Base-by-base conservation (phyloP, 208 protist genomes). In the Tritrichomonas foetus region DNA sequence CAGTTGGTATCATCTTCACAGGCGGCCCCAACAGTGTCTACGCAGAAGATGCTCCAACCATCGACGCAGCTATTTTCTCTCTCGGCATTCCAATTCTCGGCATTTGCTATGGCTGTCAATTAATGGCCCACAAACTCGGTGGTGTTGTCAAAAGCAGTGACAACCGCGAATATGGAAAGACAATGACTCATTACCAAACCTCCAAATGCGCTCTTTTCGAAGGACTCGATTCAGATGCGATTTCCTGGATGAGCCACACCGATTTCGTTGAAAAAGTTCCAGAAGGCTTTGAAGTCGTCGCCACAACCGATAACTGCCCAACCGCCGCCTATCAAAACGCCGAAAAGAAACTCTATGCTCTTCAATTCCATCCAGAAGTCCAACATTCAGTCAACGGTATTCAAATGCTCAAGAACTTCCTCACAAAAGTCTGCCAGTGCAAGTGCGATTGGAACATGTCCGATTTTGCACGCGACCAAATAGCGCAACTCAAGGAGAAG, bases 301-400 rank as follows among this genome's bases (percentile, higher is more conserved):
- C 39, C 20, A 47, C 25, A 33, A 92, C 92, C 20, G 50, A 47
- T n/a, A 47, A 94, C 47, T 44, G 41, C 14, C 33, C 30, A 72
- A 96, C 97, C 36, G 97, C 97, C 0, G 96, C 98, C 64, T 95
- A 33, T 57, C 16, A 97, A 93, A 95, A 98, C 94, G 50, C 53
- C 16, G 92, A 94, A 49, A 93, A 95, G 53, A 95, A 96, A 16
- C 94, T 98, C 8, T 98, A 96, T 95, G 97, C 97, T 94, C 96
- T 98, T n/a, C 98, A 99, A 96, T 99, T 99, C 95, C 98, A 99
- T 95, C 98, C 98, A 1, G 98, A 99, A 78, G 94, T 75, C 11
- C 57, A 50, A 49, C 33, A 80, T 36, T 49, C 20, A 30, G 22
- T 41, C 44, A n/a, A 55, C 33, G 53, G 39, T 25, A n/a, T 44